Evolutionary conservation across 2,329 filamentous ascomycete species (phyloP), one percentile per base, ranked within the genome.

Genomic region (Blastomyces silverae): DNA sequence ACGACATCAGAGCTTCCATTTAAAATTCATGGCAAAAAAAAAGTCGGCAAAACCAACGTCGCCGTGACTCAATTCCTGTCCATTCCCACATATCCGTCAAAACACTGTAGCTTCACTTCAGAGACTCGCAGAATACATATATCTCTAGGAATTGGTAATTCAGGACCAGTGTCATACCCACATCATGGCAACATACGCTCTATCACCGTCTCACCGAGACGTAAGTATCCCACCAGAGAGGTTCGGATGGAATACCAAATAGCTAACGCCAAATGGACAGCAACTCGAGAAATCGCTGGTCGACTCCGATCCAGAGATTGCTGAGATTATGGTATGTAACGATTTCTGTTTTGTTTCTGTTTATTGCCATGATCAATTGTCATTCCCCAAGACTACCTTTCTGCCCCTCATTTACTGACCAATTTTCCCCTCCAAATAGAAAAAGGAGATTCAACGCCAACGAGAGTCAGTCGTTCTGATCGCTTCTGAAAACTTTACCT

Each of bases 401-500:
- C 20, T 63, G 37, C 39, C 34, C 62, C 62, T 34, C 62, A 48
- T 31, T 63, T 25, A 57, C 52, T 56, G 31, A 56, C 17, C 66
- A 65, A 8, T 8, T n/a, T 20, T 8, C 17, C 20, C 28, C 50
- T 52, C 65, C 42, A 59, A 70, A 66, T 71, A 94, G 90, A 89
- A 91, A 84, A 87, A 90, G 74, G 93, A 97, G 82, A 89, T 97
- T 75, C 87, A 96, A 85, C 91, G 94, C 77, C 94, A 99, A 84
- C 89, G 91, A 79, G 92, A 99, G 85, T 97, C 92, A 73, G 96
- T 99, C 80, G 91, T 97, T 76, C 88, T 99, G 77, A 99, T 99
- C 74, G 93, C 94, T 75, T 97, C 94, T 65, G 94, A 99, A 84
- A 99, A 99, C 84, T 92, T 99, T 81, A 99, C 94, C 66, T 99